These are phyloP conservation scores for Mortierella sp. DNA, from an alignment of 371 early-diverging fungal genomes.

Conservation along the genomic window DNA sequence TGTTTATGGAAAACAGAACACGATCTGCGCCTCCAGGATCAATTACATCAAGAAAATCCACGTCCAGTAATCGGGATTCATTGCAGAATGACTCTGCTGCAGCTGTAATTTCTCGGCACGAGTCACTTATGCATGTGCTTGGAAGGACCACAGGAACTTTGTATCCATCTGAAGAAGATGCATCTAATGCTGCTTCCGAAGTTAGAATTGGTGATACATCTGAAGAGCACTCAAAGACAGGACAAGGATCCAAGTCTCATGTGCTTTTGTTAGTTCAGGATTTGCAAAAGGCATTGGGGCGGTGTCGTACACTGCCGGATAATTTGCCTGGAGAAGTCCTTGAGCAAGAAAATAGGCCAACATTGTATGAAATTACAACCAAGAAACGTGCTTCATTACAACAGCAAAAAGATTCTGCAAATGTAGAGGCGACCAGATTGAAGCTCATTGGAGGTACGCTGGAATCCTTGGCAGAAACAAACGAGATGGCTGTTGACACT, in stretches of 20 bases:
- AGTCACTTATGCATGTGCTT: neutral
- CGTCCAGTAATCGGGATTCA: neutral
- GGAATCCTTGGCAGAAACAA: conserved; percentile 1
- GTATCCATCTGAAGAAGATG: neutral
- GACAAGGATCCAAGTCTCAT: conserved; percentile 7
- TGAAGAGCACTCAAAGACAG: neutral
- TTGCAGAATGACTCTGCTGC: neutral
- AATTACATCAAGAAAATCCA: neutral
- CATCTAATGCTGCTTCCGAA: neutral
- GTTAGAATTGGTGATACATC: neutral
- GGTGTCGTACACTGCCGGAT: neutral
- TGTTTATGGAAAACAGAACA: conserved; percentile 36
- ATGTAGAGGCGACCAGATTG: conserved; percentile 22
- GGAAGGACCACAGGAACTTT: neutral
- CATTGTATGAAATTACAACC: conserved; percentile 33
- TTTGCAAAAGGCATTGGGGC: conserved; percentile 33
- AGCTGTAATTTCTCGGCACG: conserved; percentile 4
- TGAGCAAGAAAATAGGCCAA: conserved; percentile 10
- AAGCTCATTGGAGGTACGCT: conserved; percentile 23
- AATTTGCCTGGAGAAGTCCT: neutral
- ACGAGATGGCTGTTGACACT: neutral
- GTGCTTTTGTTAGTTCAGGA: conserved; percentile 29
- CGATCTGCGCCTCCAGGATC: conserved; percentile 31
- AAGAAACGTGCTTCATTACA: conserved; percentile 31
- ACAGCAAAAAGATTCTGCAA: conserved; percentile 9